These are phyloP conservation scores for Chionographis japonica DNA, from an alignment of 106 monocot species.

Conservation along the genomic window DNA sequence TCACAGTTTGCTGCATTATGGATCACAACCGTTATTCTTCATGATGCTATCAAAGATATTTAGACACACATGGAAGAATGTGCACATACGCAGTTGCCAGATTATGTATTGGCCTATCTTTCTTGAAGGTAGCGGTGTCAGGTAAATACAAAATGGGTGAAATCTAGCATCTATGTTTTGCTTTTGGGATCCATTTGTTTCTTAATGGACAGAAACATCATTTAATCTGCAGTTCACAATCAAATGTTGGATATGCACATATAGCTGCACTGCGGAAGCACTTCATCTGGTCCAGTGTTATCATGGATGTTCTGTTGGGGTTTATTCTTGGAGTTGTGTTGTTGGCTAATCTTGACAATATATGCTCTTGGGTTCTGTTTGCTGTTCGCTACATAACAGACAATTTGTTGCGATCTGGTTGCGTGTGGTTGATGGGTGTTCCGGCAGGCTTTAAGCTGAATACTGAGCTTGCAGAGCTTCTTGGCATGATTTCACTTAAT, in stretches of 20 bases:
- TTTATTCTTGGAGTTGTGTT: conserved; percentile 41
- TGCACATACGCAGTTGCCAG: conserved; percentile 64
- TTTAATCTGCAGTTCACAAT: conserved; percentile 38
- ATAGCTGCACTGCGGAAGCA: conserved; percentile 57
- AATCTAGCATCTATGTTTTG: neutral
- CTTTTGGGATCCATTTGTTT: neutral
- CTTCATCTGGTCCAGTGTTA: conserved; percentile 58
- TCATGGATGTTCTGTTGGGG: conserved; percentile 65
- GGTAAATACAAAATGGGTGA: conserved; percentile 31
- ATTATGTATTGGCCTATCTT: conserved; percentile 88
- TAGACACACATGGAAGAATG: conserved; percentile 49
- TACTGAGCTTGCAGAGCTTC: conserved; percentile 70
- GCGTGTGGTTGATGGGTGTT: conserved; percentile 97
- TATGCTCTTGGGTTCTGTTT: conserved; percentile 27
- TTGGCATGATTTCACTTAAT: conserved; percentile 86
- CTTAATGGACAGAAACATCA: neutral
- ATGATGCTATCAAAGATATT: conserved; percentile 38
- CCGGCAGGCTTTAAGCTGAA: conserved; percentile 98
- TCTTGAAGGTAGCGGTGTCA: conserved; percentile 43
- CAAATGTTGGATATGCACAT: conserved; percentile 71
- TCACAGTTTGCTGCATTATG: conserved; percentile 24
- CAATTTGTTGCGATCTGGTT: conserved; percentile 76
- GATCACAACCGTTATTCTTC: conserved; percentile 7
- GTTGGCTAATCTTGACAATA: conserved; percentile 28
- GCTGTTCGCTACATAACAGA: conserved; percentile 43